phyloP scores from a whole-genome alignment of 352 stramenopile genomes.

The Globisporangium spinosum region DNA sequence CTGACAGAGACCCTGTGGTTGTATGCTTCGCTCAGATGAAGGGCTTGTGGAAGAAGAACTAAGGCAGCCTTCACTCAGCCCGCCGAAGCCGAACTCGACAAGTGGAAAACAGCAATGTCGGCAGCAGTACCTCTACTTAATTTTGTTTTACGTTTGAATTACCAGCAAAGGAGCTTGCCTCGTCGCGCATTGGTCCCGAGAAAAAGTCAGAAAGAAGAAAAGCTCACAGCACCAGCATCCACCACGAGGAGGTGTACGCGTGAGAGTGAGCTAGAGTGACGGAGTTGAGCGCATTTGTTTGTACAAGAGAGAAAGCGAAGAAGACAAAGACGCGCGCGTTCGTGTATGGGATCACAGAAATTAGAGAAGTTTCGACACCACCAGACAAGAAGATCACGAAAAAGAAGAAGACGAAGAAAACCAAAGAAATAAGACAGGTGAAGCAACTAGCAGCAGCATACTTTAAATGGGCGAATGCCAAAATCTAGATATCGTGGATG shows the following conservation, averaged over 20 bases:
- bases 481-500: constrained; percentile 15
- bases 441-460: constrained; percentile 2
- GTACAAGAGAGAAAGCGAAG: constrained; percentile 11
- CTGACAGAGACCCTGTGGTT: background rate
- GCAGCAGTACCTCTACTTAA: constrained; percentile 18
- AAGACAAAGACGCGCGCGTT: background rate
- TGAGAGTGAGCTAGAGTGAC: background rate
- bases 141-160: constrained; percentile 30
- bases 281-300: constrained; percentile 5
- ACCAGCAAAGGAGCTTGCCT: constrained; percentile 3
- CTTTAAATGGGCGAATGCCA: constrained; percentile 6
- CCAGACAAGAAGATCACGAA: background rate
- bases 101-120: background rate
- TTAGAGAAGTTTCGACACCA: constrained; percentile 12
- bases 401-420: background rate
- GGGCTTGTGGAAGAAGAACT: constrained; percentile 85
- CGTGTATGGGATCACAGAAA: constrained; percentile 1
- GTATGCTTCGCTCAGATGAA: constrained; percentile 45
- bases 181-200: background rate
- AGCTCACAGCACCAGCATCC: background rate
- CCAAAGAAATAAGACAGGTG: background rate
- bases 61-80: constrained; percentile 17
- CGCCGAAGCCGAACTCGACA: background rate
- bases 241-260: background rate
- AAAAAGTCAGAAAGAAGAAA: background rate